Evolutionary conservation across 2,329 filamentous ascomycete species (phyloP).

Genomic region (Cryphonectria japonica): DNA sequence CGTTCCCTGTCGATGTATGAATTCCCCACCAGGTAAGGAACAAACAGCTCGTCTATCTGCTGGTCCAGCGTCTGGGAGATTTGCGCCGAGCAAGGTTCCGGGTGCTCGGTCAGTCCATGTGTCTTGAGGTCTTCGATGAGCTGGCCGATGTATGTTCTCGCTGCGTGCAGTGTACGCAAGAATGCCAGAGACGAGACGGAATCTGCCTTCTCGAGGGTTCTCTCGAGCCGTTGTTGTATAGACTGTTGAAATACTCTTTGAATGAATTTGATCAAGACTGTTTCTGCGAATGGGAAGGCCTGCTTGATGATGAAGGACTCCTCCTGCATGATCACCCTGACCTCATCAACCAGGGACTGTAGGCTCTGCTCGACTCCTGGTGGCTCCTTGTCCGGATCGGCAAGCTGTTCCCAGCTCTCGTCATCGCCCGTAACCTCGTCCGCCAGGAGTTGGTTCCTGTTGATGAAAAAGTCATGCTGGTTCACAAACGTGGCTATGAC

Average conservation of each 20-base stretch:
- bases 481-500: slow-evolving; percentile 97
- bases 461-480: slow-evolving; percentile 99
- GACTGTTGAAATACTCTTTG: slow-evolving; percentile 98
- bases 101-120: slow-evolving; percentile 93
- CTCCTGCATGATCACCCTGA: slow-evolving; percentile 93
- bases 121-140: slow-evolving; percentile 92
- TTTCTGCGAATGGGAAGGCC: slow-evolving; percentile 95
- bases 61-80: slow-evolving; percentile 77
- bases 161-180: slow-evolving; percentile 85
- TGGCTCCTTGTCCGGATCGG: slow-evolving; percentile 90
- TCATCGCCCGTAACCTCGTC: slow-evolving; percentile 79
- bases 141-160: slow-evolving; percentile 82
- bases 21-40: slow-evolving; percentile 70
- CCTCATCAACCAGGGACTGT: slow-evolving; percentile 90
- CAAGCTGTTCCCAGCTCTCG: slow-evolving; percentile 86
- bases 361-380: slow-evolving; percentile 90
- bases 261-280: slow-evolving; percentile 88
- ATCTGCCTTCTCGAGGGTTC: slow-evolving; percentile 93
- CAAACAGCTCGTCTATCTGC: slow-evolving; percentile 77
- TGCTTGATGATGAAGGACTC: slow-evolving; percentile 96
- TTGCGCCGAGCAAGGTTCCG: slow-evolving; percentile 85
- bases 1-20: slow-evolving; percentile 73
- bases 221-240: slow-evolving; percentile 92
- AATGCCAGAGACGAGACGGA: slow-evolving; percentile 92
- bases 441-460: slow-evolving; percentile 86